A percentile compares a stretch with the other conserved stretches of the same genome.
Conservation (phyloP, 768 basidiomycete genomes). For the Kwoniella mangroviensis region DNA sequence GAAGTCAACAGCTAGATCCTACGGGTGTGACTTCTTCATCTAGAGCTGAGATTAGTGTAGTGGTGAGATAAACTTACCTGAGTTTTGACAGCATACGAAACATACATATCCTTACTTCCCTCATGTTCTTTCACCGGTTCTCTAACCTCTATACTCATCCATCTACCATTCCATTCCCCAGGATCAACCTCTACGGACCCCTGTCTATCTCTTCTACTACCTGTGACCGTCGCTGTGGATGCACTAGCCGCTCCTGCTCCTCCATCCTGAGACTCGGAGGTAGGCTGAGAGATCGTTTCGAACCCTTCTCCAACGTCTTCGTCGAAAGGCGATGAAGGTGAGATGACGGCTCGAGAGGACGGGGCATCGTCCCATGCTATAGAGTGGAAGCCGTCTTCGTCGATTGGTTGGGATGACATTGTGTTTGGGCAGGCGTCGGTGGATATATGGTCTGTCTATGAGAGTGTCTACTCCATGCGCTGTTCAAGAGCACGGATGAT, state of each 20-base stretch:
- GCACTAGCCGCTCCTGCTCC: conserved; percentile 21
- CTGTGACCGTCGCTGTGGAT: conserved; percentile 23
- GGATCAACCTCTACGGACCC: conserved; percentile 30
- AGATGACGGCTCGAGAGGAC: conserved; percentile 19
- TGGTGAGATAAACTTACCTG: too few relatives aligned
- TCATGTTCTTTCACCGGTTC: conserved; percentile 95
- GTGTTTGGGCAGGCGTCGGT: neutral
- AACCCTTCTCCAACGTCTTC: conserved; percentile 46
- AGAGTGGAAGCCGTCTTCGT: conserved; percentile 53
- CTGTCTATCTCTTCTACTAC: conserved; percentile 15
- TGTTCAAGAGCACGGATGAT: neutral
- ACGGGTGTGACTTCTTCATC: neutral
- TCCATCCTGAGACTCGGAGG: conserved; percentile 14
- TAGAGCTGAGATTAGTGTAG: too few relatives aligned
- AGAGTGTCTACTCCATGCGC: too few relatives aligned
- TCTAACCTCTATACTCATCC: conserved; percentile 65
- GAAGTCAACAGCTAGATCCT: neutral
- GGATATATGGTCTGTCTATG: too few relatives aligned
- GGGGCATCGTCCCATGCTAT: conserved; percentile 53
- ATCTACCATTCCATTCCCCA: conserved; percentile 49
- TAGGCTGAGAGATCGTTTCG: conserved; percentile 42
- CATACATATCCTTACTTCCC: conserved; percentile 95
- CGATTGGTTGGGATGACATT: conserved; percentile 34
- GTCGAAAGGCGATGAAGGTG: conserved; percentile 24
- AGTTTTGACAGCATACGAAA: conserved; percentile 87